These are phyloP conservation scores for Closterium sp. DNA, from an alignment of 139 green algal genomes.

Conservation along the genomic window DNA sequence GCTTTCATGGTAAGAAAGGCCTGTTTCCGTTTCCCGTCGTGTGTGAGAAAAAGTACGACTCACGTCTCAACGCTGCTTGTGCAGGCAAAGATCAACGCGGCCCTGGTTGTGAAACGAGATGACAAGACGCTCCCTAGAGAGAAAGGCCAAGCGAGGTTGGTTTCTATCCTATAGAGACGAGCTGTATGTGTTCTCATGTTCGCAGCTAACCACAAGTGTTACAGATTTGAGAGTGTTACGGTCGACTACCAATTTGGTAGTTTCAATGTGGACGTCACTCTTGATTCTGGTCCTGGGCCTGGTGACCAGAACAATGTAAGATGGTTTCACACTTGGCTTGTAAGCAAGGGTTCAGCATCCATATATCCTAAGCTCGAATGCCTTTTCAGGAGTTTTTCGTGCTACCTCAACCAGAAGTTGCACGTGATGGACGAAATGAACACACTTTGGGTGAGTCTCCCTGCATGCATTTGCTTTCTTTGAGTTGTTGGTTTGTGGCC, in stretches of 20 bases:
- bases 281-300: not conserved
- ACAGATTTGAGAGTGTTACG: not conserved
- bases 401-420: not conserved
- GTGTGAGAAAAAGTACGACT: not conserved
- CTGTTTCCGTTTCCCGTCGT: not conserved
- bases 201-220: not conserved
- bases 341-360: not conserved
- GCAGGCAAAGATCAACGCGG: not conserved
- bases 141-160: not conserved
- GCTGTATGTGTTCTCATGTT: not conserved
- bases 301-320: not conserved
- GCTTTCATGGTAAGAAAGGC: not conserved
- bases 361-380: not conserved
- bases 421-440: not conserved
- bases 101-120: not conserved
- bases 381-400: not conserved
- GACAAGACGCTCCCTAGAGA: not conserved
- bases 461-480: not conserved
- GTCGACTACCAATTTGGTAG: not conserved
- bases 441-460: not conserved
- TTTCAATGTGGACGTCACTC: not conserved
- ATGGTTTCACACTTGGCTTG: not conserved
- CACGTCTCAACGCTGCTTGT: not conserved
- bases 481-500: not conserved
- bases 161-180: not conserved